A percentile compares a stretch with the other conserved stretches of the same genome.
Conservation (phyloP, 2,329 filamentous ascomycete genomes). For the Fusarium sp. region DNA sequence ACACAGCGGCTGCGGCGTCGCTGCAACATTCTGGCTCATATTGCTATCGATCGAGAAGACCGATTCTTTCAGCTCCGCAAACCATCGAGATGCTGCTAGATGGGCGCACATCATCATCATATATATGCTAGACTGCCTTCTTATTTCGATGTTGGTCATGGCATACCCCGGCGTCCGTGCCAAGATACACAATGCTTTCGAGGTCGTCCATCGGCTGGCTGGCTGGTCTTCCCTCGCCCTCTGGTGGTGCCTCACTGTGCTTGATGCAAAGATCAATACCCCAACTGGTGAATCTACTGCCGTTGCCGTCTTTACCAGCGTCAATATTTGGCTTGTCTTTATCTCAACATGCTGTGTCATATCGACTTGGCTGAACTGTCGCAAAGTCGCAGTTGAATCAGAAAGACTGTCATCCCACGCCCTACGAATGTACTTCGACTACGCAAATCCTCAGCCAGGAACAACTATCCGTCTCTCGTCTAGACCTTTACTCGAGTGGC, state of each 20-base stretch:
- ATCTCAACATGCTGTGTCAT: constrained; percentile 73
- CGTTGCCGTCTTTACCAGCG: constrained; percentile 52
- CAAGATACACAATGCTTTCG: constrained; percentile 36
- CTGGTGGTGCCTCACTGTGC: constrained; percentile 53
- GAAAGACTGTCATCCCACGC: constrained; percentile 79
- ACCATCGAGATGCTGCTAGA: constrained; percentile 2
- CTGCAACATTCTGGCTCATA: constrained; percentile 38
- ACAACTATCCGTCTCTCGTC: constrained; percentile 70
- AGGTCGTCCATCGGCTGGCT: constrained; percentile 35
- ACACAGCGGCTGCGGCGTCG: constrained; percentile 38
- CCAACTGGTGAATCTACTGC: constrained; percentile 57
- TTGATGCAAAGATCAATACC: constrained; percentile 71
- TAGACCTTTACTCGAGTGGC: constrained; percentile 75
- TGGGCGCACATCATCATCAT: constrained; percentile 31
- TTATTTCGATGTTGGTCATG: constrained; percentile 35
- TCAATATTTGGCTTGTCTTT: constrained; percentile 74
- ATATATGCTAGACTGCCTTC: constrained; percentile 31
- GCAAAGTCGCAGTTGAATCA: constrained; percentile 72
- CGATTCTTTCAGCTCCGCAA: not conserved
- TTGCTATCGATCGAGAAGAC: constrained; percentile 41
- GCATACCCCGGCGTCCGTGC: constrained; percentile 33
- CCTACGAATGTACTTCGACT: constrained; percentile 76
- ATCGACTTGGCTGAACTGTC: constrained; percentile 78
- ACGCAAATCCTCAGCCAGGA: constrained; percentile 63
- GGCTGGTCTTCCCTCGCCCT: constrained; percentile 38